phyloP scores from a whole-genome alignment of 164 flowering plant genomes.

The Chimonanthus salicifolius region DNA sequence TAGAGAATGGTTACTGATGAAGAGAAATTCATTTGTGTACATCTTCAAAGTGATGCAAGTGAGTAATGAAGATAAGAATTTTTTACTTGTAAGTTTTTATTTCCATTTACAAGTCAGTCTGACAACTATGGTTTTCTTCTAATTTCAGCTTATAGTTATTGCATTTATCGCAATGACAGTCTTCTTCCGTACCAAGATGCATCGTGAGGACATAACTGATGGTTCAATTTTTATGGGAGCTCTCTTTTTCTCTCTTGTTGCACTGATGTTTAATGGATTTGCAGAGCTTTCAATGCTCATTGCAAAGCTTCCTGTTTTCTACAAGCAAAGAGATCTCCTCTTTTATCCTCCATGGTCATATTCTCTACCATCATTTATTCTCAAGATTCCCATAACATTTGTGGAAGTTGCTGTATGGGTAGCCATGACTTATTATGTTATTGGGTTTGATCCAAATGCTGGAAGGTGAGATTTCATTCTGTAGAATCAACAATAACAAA shows the following conservation, averaged over 20 bases:
- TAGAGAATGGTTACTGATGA: background rate
- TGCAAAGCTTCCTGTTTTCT: slow-evolving; percentile 8
- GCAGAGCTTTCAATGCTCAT: slow-evolving; percentile 6
- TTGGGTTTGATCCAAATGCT: slow-evolving; percentile 9
- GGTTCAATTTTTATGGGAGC: slow-evolving; percentile 8
- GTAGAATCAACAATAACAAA: no score
- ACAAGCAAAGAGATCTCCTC: slow-evolving; percentile 9
- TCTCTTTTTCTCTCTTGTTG: background rate
- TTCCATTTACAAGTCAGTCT: no score
- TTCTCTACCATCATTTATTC: slow-evolving; percentile 1
- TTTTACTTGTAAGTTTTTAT: background rate
- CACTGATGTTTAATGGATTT: slow-evolving; percentile 7
- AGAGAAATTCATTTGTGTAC: background rate
- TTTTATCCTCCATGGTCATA: slow-evolving; percentile 11
- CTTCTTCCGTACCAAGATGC: slow-evolving; percentile 11
- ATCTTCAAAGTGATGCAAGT: background rate
- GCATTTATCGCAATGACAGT: slow-evolving; percentile 7
- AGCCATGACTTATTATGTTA: slow-evolving; percentile 7
- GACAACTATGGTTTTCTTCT: background rate
- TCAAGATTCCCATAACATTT: slow-evolving; percentile 6
- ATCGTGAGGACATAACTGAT: background rate
- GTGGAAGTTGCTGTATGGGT: slow-evolving; percentile 7
- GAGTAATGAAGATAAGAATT: background rate
- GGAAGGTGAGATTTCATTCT: slow-evolving; percentile 3
- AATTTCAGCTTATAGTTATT: background rate